A percentile compares a stretch with the other conserved stretches of the same genome.
Conservation (phyloP, 1,139 yeast genomes). For the Saccharomyces hybrid region DNA sequence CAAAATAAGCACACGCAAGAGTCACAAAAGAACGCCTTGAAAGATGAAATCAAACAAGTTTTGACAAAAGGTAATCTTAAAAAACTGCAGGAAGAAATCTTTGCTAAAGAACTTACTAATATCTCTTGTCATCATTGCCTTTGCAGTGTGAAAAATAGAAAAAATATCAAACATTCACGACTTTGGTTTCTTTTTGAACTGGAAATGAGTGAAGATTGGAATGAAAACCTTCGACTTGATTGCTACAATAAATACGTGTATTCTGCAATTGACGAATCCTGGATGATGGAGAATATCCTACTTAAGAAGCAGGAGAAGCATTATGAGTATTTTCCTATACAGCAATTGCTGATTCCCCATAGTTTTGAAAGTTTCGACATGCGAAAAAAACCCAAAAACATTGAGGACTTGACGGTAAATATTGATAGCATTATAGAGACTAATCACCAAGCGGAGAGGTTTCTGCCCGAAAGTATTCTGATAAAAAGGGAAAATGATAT, state of each 20-base stretch:
- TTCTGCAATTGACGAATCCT: constrained; percentile 14
- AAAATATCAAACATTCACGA: constrained; percentile 11
- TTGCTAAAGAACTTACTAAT: constrained; percentile 9
- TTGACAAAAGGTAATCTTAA: constrained; percentile 15
- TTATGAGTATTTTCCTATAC: constrained; percentile 8
- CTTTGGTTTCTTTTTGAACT: constrained; percentile 29
- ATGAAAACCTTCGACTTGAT: constrained; percentile 20
- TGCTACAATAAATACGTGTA: constrained; percentile 26
- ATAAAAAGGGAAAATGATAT: constrained; percentile 14
- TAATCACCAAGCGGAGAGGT: neutral
- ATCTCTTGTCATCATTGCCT: constrained; percentile 16
- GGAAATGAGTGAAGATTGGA: constrained; percentile 21
- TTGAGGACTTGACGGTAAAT: constrained; percentile 9
- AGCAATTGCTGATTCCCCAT: constrained; percentile 8
- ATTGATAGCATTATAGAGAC: constrained; percentile 14
- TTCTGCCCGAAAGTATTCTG: neutral
- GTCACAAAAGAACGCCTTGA: neutral
- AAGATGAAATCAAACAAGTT: neutral
- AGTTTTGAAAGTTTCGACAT: neutral
- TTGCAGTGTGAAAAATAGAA: constrained; percentile 14
- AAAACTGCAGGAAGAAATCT: constrained; percentile 14
- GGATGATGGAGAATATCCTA: constrained; percentile 17
- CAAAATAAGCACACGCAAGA: neutral
- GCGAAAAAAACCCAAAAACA: neutral
- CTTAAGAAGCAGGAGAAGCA: constrained; percentile 5